phyloP scores from a whole-genome alignment of 1,284 basidiomycete species.

The Paramarasmius palmivorus region DNA sequence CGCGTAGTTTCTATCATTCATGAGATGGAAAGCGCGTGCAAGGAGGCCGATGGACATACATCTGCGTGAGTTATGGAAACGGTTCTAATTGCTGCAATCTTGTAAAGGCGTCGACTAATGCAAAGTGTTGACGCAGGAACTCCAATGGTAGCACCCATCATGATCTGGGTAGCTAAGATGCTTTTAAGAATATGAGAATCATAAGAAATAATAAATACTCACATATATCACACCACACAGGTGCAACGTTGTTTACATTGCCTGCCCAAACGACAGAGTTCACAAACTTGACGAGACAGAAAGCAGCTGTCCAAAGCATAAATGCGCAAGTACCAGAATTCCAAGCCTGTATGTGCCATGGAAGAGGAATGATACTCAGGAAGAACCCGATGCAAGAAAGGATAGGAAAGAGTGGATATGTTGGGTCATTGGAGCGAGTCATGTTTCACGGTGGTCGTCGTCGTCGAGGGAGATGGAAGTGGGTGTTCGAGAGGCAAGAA shows the following conservation, averaged over 20 bases:
- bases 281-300: slow-evolving; percentile 35
- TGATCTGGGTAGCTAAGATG: slow-evolving; percentile 21
- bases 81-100: slow-evolving; percentile 1
- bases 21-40: too few relatives aligned
- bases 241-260: slow-evolving; percentile 33
- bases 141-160: slow-evolving; percentile 20
- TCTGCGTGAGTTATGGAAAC: slow-evolving; percentile 6
- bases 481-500: too few relatives aligned
- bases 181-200: background rate
- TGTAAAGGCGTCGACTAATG: slow-evolving; percentile 20
- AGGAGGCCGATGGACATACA: too few relatives aligned
- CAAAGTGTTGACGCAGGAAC: slow-evolving; percentile 30
- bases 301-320: slow-evolving; percentile 36
- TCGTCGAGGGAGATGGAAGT: too few relatives aligned
- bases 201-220: slow-evolving; percentile 26
- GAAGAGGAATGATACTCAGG: slow-evolving; percentile 38
- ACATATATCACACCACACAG: slow-evolving; percentile 56
- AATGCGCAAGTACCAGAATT: slow-evolving; percentile 46
- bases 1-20: slow-evolving; percentile 11
- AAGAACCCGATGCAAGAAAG: slow-evolving; percentile 37
- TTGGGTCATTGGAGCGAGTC: slow-evolving; percentile 19
- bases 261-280: slow-evolving; percentile 47
- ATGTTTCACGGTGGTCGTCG: too few relatives aligned
- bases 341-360: slow-evolving; percentile 44
- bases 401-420: slow-evolving; percentile 30